Percentiles rank a stretch among this genome's conserved stretches.
These are phyloP conservation scores for Taiozyma onychis DNA, from an alignment of 1,139 yeast species.

Conservation along the genomic window DNA sequence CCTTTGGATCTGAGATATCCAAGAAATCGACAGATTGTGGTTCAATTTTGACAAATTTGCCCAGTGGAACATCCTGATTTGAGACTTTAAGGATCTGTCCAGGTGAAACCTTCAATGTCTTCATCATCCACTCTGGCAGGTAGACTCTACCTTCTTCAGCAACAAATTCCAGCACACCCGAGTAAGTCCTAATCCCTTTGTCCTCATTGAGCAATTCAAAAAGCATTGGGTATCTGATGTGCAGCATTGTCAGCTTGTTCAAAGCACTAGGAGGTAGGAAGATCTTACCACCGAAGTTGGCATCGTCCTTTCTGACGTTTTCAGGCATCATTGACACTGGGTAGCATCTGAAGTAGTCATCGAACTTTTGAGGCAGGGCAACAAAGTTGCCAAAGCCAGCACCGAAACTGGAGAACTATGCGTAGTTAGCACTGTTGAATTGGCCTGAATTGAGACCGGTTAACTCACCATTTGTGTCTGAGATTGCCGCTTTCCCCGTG, in stretches of 20 bases:
- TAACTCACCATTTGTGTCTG: background rate
- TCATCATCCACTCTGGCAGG: slow-evolving; percentile 97
- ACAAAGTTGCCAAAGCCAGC: slow-evolving; percentile 23
- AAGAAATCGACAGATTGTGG: slow-evolving; percentile 93
- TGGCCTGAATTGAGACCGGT: background rate
- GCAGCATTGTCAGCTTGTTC: slow-evolving; percentile 78
- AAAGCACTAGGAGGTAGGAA: slow-evolving; percentile 92
- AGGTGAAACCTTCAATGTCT: slow-evolving; percentile 61
- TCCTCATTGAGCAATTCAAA: slow-evolving; percentile 75
- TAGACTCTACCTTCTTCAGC: slow-evolving; percentile 98
- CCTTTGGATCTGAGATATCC: slow-evolving; percentile 93
- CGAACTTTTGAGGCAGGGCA: slow-evolving; percentile 40
- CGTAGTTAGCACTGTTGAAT: background rate
- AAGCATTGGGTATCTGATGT: slow-evolving; percentile 93
- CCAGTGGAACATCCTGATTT: slow-evolving; percentile 77
- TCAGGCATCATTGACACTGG: slow-evolving; percentile 93
- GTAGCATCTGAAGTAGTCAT: slow-evolving; percentile 86
- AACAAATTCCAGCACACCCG: slow-evolving; percentile 92
- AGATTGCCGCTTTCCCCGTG: background rate
- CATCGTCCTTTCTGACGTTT: slow-evolving; percentile 64
- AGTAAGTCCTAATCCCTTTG: slow-evolving; percentile 57
- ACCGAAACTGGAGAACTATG: slow-evolving; percentile 32
- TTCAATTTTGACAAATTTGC: slow-evolving; percentile 85
- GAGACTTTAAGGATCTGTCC: slow-evolving; percentile 76
- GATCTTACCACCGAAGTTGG: slow-evolving; percentile 95